A percentile compares a stretch with the other conserved stretches of the same genome.
phyloP scores from a whole-genome alignment of 1,284 basidiomycete genomes.

The Gymnopus androsaceus region DNA sequence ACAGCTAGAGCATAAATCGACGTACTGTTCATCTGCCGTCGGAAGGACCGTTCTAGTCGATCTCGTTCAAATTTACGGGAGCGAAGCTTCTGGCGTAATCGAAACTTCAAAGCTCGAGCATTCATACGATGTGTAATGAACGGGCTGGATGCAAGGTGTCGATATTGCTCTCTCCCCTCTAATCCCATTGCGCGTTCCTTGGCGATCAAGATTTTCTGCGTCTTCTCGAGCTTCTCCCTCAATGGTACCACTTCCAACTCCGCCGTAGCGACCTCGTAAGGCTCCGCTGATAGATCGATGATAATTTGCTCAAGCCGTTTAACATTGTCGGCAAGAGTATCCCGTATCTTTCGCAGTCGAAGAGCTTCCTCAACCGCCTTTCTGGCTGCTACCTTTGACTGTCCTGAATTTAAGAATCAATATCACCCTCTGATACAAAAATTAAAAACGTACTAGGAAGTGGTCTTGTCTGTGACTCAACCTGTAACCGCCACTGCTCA shows the following conservation, averaged over 20 bases:
- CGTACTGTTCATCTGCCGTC: too few species aligned
- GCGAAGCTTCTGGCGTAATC: too few species aligned
- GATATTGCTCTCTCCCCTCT: not conserved
- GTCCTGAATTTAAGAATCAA: too few species aligned
- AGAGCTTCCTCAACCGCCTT: not conserved
- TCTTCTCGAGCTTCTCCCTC: not conserved
- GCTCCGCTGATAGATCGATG: not conserved
- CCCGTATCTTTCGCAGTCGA: not conserved
- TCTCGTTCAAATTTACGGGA: too few species aligned
- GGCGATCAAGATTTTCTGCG: not conserved
- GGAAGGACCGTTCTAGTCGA: too few species aligned
- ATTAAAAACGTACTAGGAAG: too few species aligned
- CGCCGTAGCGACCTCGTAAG: not conserved
- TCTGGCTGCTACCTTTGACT: not conserved
- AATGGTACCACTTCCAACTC: not conserved
- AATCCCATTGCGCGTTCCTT: not conserved
- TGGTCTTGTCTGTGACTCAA: too few species aligned
- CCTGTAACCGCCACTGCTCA: slow-evolving; percentile 25
- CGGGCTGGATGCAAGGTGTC: not conserved
- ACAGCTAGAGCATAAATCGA: too few species aligned
- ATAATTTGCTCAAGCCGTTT: not conserved
- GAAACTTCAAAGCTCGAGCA: not conserved
- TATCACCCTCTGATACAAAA: too few species aligned
- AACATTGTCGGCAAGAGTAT: not conserved
- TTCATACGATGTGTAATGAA: not conserved